These are phyloP conservation scores for Magnaporthiopsis incrustans DNA, from an alignment of 2,329 filamentous ascomycete genomes.

Conservation along the genomic window DNA sequence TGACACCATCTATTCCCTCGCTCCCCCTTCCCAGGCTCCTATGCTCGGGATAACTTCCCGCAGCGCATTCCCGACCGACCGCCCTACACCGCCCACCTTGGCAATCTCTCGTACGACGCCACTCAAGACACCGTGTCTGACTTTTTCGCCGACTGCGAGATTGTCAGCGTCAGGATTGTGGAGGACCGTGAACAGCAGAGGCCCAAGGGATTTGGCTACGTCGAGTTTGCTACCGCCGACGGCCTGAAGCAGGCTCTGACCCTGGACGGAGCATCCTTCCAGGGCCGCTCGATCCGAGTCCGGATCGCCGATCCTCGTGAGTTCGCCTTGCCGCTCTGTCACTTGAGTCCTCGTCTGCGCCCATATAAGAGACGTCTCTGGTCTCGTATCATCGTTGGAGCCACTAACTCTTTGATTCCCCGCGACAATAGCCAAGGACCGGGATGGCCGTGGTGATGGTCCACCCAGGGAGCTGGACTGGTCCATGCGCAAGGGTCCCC, in stretches of 20 bases:
- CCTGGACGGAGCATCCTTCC: conserved; percentile 73
- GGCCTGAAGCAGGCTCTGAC: conserved; percentile 86
- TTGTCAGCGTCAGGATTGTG: conserved; percentile 89
- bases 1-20: not conserved
- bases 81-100: conserved; percentile 90
- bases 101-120: conserved; percentile 93
- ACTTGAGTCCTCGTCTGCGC: not conserved
- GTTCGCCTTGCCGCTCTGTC: conserved; percentile 29
- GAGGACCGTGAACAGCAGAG: conserved; percentile 91
- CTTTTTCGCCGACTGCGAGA: conserved; percentile 77
- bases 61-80: conserved; percentile 73
- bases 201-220: conserved; percentile 97
- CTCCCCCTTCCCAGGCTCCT: conserved; percentile 21
- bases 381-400: conserved; percentile 24
- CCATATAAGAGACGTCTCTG: conserved; percentile 4
- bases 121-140: conserved; percentile 74
- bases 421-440: conserved; percentile 67
- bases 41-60: conserved; percentile 69
- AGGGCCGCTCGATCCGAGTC: conserved; percentile 83
- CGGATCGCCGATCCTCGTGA: conserved; percentile 97
- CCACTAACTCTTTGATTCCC: not conserved
- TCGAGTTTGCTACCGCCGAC: conserved; percentile 82
- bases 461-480: conserved; percentile 66
- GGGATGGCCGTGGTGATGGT: conserved; percentile 53
- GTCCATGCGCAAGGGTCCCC: conserved; percentile 87